phyloP scores from a whole-genome alignment of 164 flowering plant species.

The Stephania cephalantha region DNA sequence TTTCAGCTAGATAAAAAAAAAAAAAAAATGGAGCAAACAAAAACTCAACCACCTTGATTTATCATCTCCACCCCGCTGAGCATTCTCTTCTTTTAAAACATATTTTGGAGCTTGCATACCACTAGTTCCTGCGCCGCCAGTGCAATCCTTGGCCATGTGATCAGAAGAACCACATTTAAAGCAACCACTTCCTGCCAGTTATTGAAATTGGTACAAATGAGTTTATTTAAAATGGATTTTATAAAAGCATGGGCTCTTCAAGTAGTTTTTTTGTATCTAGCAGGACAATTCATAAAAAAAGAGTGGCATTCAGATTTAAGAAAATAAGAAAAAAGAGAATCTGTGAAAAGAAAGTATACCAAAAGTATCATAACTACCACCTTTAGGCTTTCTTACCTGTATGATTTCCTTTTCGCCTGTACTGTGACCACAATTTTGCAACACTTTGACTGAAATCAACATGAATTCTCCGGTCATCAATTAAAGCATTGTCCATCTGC shows the following conservation, averaged over 20 bases:
- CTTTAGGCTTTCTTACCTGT: constrained; percentile 25
- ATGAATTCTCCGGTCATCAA: constrained; percentile 95
- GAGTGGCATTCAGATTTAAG: not conserved
- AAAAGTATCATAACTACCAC: not conserved
- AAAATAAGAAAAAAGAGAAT: too few relatives aligned
- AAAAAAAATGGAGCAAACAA: too few relatives aligned
- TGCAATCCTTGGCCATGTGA: constrained; percentile 90
- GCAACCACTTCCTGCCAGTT: constrained; percentile 58
- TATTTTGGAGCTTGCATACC: constrained; percentile 43
- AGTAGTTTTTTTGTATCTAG: too few relatives aligned
- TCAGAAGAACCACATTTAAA: constrained; percentile 88
- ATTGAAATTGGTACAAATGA: not conserved
- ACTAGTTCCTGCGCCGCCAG: constrained; percentile 32
- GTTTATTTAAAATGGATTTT: not conserved
- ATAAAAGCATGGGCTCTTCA: too few relatives aligned
- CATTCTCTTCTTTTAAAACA: constrained; percentile 55
- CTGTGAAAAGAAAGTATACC: not conserved
- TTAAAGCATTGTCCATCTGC: constrained; percentile 97
- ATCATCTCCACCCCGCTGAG: constrained; percentile 60
- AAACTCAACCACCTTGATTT: constrained; percentile 40
- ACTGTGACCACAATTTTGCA: constrained; percentile 81
- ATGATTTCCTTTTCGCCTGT: constrained; percentile 53
- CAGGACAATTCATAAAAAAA: not conserved
- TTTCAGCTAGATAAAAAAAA: not conserved
- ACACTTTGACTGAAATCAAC: constrained; percentile 99